Evolutionary conservation across 352 stramenopile genomes (phyloP).

Genomic region (Pythium sp.): DNA sequence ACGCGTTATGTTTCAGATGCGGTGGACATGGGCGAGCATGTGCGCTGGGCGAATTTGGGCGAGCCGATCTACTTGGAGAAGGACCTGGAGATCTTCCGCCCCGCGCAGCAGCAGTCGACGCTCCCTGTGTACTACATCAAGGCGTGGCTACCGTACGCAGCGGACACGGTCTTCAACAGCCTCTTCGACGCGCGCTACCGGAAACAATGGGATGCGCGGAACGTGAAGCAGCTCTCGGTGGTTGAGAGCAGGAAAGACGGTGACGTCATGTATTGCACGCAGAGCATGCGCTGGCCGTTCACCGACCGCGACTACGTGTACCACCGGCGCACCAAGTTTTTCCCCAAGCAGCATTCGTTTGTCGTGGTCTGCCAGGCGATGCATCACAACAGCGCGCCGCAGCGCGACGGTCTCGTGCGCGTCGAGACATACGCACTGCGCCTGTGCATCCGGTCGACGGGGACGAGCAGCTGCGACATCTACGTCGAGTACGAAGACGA

Average conservation of each 20-base stretch:
- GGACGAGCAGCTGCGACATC: constrained; percentile 60
- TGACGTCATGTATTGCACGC: constrained; percentile 64
- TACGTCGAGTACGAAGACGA: constrained; percentile 80
- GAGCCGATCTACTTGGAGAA: constrained; percentile 73
- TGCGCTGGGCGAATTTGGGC: constrained; percentile 53
- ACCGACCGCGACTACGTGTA: constrained; percentile 81
- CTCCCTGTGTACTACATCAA: constrained; percentile 71
- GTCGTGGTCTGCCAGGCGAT: constrained; percentile 62
- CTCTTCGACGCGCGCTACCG: constrained; percentile 62
- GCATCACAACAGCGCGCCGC: constrained; percentile 45
- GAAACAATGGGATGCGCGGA: constrained; percentile 43
- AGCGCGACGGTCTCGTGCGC: constrained; percentile 37
- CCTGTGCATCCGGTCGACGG: constrained; percentile 57
- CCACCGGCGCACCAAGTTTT: constrained; percentile 56
- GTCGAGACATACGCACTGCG: constrained; percentile 64
- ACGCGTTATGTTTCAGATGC: constrained; percentile 34
- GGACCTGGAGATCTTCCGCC: constrained; percentile 71
- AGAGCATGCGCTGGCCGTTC: constrained; percentile 65
- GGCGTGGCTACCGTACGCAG: constrained; percentile 64
- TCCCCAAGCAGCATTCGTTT: constrained; percentile 49
- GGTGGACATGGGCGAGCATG: constrained; percentile 65
- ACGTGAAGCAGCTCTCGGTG: constrained; percentile 41
- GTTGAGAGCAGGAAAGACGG: constrained; percentile 43
- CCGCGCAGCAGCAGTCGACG: constrained; percentile 42
- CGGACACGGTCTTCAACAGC: constrained; percentile 68